These are phyloP conservation scores for Malassezia sp. DNA, from an alignment of 1,284 basidiomycete genomes.

Conservation along the genomic window DNA sequence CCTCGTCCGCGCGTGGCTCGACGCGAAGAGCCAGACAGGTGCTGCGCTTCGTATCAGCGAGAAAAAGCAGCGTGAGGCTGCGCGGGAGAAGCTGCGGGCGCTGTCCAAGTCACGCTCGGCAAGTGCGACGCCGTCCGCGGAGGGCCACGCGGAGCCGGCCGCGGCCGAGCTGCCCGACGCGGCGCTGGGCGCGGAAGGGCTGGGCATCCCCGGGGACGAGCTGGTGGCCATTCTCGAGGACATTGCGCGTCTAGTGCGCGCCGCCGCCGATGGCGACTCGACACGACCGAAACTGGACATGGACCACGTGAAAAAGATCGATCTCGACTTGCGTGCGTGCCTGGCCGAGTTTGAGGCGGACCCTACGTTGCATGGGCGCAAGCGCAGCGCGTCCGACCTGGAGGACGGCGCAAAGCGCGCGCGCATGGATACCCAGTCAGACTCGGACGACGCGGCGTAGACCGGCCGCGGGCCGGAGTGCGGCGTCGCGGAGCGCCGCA, in stretches of 20 bases:
- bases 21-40: constrained; percentile 14
- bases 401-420: not conserved
- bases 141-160: no score
- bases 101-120: no score
- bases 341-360: not conserved
- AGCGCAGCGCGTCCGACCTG: constrained; percentile 2
- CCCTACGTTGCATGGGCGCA: not conserved
- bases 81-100: constrained; percentile 17
- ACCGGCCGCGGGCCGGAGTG: not conserved
- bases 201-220: constrained; percentile 52
- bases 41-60: not conserved
- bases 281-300: constrained; percentile 14
- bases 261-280: not conserved
- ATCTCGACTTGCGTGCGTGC: constrained; percentile 11
- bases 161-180: no score
- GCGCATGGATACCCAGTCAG: constrained; percentile 5
- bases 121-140: no score
- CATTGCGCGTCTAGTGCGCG: constrained; percentile 15
- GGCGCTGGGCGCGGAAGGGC: constrained; percentile 19
- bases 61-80: not conserved
- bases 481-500: no score
- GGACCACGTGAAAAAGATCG: constrained; percentile 28
- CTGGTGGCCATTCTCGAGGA: constrained; percentile 58
- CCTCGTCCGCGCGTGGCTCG: constrained; percentile 58
- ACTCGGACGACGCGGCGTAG: constrained; percentile 6